phyloP scores from a whole-genome alignment of 176 grass and related monocot genomes.

The Areca catechu region DNA sequence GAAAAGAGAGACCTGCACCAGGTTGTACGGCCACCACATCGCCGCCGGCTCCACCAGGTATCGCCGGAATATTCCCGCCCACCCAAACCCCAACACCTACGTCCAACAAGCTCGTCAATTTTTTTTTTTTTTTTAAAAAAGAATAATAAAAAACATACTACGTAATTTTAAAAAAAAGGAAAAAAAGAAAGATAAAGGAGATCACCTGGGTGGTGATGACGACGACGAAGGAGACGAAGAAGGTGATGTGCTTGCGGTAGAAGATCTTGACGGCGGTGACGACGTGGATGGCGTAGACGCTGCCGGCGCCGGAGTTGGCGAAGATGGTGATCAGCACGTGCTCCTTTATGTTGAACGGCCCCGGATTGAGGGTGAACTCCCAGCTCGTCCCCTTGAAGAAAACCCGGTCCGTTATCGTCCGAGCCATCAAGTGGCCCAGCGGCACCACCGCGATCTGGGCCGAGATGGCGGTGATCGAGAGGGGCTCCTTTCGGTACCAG shows the following conservation, averaged over 20 bases:
- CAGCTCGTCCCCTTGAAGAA: slow-evolving; percentile 40
- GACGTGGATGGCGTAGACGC: slow-evolving; percentile 80
- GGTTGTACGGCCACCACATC: slow-evolving; percentile 97
- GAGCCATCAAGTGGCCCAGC: slow-evolving; percentile 66
- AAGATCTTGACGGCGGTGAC: slow-evolving; percentile 82
- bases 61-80: slow-evolving; percentile 94
- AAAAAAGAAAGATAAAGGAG: too few species aligned
- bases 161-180: neutral
- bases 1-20: slow-evolving; percentile 95
- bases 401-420: slow-evolving; percentile 9
- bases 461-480: slow-evolving; percentile 80
- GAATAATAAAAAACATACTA: neutral
- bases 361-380: slow-evolving; percentile 82
- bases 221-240: slow-evolving; percentile 83
- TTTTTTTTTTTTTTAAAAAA: too few species aligned
- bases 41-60: slow-evolving; percentile 85
- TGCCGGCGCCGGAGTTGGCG: slow-evolving; percentile 86
- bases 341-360: slow-evolving; percentile 88
- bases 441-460: slow-evolving; percentile 92
- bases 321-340: slow-evolving; percentile 96
- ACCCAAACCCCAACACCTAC: slow-evolving; percentile 78
- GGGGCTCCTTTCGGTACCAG: slow-evolving; percentile 94
- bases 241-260: slow-evolving; percentile 71
- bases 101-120: neutral
- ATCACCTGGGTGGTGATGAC: slow-evolving; percentile 81